Conservation (phyloP, 1,139 yeast species). For the Meyerozyma athensensis region DNA sequence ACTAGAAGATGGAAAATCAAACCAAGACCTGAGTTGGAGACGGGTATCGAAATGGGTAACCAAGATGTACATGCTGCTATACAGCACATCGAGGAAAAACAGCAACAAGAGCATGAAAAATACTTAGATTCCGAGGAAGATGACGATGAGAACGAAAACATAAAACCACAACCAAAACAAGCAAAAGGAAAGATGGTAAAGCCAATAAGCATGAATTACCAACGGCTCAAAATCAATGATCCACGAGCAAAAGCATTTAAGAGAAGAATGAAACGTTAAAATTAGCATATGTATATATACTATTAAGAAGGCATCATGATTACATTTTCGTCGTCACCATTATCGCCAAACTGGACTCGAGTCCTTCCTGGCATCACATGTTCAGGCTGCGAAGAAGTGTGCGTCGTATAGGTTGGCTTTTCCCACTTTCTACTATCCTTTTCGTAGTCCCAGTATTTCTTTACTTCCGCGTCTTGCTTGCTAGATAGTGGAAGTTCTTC, state of each 20-base stretch:
- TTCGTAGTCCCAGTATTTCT: slow-evolving; percentile 55
- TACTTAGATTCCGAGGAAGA: slow-evolving; percentile 20
- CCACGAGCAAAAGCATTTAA: slow-evolving; percentile 27
- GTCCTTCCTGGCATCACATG: slow-evolving; percentile 7
- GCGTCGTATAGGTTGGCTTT: no score
- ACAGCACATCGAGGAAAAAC: slow-evolving; percentile 23
- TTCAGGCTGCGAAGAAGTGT: no score
- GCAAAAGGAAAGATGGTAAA: slow-evolving; percentile 17
- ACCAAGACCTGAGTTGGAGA: slow-evolving; percentile 28
- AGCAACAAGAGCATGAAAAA: slow-evolving; percentile 16
- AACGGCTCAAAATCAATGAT: slow-evolving; percentile 41
- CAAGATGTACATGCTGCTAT: slow-evolving; percentile 41
- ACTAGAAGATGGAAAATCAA: slow-evolving; percentile 58
- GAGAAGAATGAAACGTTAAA: slow-evolving; percentile 18
- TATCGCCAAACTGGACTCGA: slow-evolving; percentile 20
- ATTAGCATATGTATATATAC: background rate
- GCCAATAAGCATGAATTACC: slow-evolving; percentile 37
- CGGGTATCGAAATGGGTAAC: slow-evolving; percentile 23
- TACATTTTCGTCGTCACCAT: slow-evolving; percentile 22
- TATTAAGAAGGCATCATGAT: slow-evolving; percentile 13
- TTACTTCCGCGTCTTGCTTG: slow-evolving; percentile 19
- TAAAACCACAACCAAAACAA: slow-evolving; percentile 8
- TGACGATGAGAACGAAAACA: slow-evolving; percentile 13
- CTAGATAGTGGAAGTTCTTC: slow-evolving; percentile 19
- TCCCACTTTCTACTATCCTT: slow-evolving; percentile 48